A percentile compares a stretch with the other conserved stretches of the same genome.
Evolutionary conservation across 495 filamentous ascomycete genomes (phyloP).

Genomic region (Aspergillus homomorphus): DNA sequence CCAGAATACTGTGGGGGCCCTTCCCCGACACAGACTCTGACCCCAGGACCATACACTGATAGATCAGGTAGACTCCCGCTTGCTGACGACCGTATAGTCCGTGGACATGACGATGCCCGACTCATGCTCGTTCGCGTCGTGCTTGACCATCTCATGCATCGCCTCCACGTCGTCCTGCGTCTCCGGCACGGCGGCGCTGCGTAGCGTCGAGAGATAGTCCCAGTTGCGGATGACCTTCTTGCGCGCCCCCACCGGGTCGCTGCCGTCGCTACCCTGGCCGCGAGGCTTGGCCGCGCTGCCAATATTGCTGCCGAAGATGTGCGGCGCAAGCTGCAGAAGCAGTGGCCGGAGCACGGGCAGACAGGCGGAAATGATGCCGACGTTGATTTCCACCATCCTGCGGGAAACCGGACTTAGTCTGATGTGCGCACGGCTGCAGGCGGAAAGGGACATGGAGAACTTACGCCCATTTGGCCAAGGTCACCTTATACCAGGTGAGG

Average conservation of each 20-base stretch:
- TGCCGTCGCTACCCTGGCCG: neutral
- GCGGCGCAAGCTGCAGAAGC: conserved; percentile 4
- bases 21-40: neutral
- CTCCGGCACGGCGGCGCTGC: neutral
- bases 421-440: neutral
- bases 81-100: conserved; percentile 1
- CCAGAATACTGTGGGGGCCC: too few species aligned
- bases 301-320: conserved; percentile 3
- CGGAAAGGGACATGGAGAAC: neutral
- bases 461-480: conserved; percentile 14
- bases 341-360: conserved; percentile 10
- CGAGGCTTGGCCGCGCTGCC: neutral
- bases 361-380: conserved; percentile 13
- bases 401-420: neutral
- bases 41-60: neutral
- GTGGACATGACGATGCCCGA: neutral
- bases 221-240: conserved; percentile 10
- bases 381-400: conserved; percentile 17
- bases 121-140: neutral
- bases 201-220: conserved; percentile 8
- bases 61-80: neutral
- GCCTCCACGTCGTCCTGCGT: neutral
- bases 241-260: neutral
- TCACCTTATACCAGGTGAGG: conserved; percentile 13
- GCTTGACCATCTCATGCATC: conserved; percentile 3